Base-by-base conservation (phyloP, 768 basidiomycete species). In the Tricholoma terreum region DNA sequence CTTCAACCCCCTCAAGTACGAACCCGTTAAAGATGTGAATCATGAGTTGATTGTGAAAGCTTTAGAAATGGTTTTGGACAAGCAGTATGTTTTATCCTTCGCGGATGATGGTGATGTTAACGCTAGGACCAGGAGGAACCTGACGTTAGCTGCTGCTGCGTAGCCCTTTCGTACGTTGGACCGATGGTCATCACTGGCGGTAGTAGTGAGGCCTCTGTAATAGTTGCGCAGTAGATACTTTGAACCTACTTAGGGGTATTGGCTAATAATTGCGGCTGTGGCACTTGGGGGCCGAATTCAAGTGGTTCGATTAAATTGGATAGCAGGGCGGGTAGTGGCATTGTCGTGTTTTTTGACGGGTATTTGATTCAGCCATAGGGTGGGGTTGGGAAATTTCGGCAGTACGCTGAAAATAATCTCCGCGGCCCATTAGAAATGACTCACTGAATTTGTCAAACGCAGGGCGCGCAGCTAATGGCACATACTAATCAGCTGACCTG, bases 1-100 rank as follows among this genome's bases (percentile, higher is more conserved):
- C 15, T 61, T 50, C 15, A 61, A 61, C 36, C 59, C 59, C 24
- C 59, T 60, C 34, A 60, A 60, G 24, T 61, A 61, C 21, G 59
- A 57, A 31, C 59, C 52, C 14, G 46, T 52, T 9, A 57, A 36
- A 30, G 59, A 61, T 45, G 48, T 33, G 30, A 60, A 60, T 17
- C 59, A 60, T n/a, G 52, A 61, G 38, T 14, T 61, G 30, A 22
- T 61, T n/a, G 52, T 61, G 42, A 61, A 53, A 34, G 53, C 56
- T 22, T 49, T 61, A 15, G 60, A 61, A 7, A 43, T 48, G 19
- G 35, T 58, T 3, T 31, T 58, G 22, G 56, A 50, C 12, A 57
- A 58, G 21, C 56, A 58, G 60, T 58, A 22, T 11, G 59, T 46
- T 19, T 11, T 27, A 40, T 27, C 17, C 14, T 38, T 42, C 34